Percentiles rank a stretch among this genome's conserved stretches.
Conservation (phyloP, 164 flowering plant genomes). For the Dillenia suffruticosa region DNA sequence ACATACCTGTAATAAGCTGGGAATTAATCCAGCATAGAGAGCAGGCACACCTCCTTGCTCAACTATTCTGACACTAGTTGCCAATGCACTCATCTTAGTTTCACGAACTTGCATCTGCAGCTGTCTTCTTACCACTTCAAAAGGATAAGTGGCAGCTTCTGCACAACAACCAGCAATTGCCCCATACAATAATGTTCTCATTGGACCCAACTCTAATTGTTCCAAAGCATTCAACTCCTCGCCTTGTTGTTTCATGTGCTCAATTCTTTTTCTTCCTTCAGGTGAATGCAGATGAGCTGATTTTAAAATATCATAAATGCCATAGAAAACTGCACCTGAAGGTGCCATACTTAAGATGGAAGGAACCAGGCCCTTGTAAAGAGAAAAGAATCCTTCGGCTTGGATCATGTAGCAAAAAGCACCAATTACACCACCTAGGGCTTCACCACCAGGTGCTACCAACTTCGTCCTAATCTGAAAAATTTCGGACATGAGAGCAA, state of each 20-base stretch:
- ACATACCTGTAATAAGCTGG: slow-evolving; percentile 87
- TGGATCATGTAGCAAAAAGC: slow-evolving; percentile 68
- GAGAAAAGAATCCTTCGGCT: slow-evolving; percentile 88
- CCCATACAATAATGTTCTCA: slow-evolving; percentile 80
- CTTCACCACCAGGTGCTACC: slow-evolving; percentile 96
- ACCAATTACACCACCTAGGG: slow-evolving; percentile 83
- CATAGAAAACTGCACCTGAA: slow-evolving; percentile 91
- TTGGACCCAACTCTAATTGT: slow-evolving; percentile 85
- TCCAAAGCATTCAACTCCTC: slow-evolving; percentile 73
- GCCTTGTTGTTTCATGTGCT: slow-evolving; percentile 46
- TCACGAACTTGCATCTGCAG: slow-evolving; percentile 84
- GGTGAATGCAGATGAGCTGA: slow-evolving; percentile 88
- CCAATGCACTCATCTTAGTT: slow-evolving; percentile 57
- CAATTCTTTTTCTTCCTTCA: slow-evolving; percentile 68
- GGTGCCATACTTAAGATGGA: slow-evolving; percentile 94
- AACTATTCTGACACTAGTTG: slow-evolving; percentile 60
- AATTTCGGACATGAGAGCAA: background rate
- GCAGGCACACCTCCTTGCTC: slow-evolving; percentile 87
- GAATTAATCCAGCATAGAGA: slow-evolving; percentile 83
- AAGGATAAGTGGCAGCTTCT: slow-evolving; percentile 93
- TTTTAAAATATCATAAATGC: slow-evolving; percentile 86
- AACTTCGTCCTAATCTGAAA: slow-evolving; percentile 81
- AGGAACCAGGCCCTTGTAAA: slow-evolving; percentile 87
- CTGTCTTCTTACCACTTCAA: slow-evolving; percentile 90
- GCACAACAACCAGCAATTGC: slow-evolving; percentile 98